Evolutionary conservation across 148 eudicot species (phyloP).

Genomic region (Arbutus unedo): DNA sequence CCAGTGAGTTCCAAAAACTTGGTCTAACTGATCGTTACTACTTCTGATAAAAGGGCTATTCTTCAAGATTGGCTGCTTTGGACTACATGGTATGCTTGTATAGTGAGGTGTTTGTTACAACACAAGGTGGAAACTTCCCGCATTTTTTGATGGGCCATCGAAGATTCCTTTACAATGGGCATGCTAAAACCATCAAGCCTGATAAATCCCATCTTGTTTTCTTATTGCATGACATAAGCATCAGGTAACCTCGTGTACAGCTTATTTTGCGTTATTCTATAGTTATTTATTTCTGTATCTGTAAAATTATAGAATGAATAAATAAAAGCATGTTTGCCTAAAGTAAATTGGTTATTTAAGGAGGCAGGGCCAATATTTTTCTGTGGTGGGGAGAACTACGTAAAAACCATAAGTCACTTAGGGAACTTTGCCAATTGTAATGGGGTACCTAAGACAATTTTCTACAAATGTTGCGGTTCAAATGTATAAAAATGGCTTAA

Average conservation of each 20-base stretch:
- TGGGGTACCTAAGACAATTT: not conserved
- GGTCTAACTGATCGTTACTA: not conserved
- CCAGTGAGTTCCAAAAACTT: not conserved
- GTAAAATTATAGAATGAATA: not conserved
- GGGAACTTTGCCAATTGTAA: not conserved
- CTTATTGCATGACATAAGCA: conserved; percentile 56
- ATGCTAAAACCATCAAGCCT: conserved; percentile 81
- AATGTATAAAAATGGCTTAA: not conserved
- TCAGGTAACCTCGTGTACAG: conserved; percentile 40
- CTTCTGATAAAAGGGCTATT: conserved; percentile 50
- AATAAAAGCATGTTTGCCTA: not conserved
- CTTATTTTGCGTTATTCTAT: not conserved
- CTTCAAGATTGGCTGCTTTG: conserved; percentile 85
- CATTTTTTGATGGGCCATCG: conserved; percentile 91
- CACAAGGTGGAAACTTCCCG: conserved; percentile 94
- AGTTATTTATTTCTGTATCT: too few relatives aligned
- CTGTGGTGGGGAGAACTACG: not conserved
- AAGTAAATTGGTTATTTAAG: not conserved
- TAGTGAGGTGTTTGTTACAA: conserved; percentile 88
- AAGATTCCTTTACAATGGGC: conserved; percentile 67
- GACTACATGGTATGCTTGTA: conserved; percentile 72
- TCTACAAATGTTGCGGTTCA: not conserved
- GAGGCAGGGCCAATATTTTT: not conserved
- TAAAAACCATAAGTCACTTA: not conserved
- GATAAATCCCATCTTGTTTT: conserved; percentile 65